Percentiles rank a stretch among this genome's conserved stretches.
phyloP scores from a whole-genome alignment of 495 filamentous ascomycete species.

The Podospora conica region DNA sequence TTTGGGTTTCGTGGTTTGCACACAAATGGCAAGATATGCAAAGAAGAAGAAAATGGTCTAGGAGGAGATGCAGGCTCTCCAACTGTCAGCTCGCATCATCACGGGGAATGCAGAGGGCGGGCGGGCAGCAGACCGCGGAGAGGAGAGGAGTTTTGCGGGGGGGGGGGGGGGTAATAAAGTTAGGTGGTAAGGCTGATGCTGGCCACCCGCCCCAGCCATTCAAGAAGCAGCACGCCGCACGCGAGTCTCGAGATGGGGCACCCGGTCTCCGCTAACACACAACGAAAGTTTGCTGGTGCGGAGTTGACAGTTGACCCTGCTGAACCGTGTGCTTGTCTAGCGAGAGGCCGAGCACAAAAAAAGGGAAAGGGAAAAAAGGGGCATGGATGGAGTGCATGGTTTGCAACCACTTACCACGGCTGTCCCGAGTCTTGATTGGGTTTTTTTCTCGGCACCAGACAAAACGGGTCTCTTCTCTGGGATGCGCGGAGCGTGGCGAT shows the following conservation, averaged over 20 bases:
- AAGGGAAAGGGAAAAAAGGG: background rate
- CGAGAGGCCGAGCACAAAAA: background rate
- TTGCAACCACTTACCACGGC: conserved; percentile 26
- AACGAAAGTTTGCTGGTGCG: background rate
- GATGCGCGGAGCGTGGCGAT: conserved; percentile 11
- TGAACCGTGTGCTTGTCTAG: conserved; percentile 4
- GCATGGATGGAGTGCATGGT: conserved; percentile 5
- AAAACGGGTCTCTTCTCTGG: conserved; percentile 1
- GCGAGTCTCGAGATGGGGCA: conserved; percentile 1
- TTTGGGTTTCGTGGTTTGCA: too few relatives aligned
- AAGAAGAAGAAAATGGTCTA: background rate
- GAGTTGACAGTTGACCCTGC: background rate
- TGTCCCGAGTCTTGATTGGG: conserved; percentile 9
- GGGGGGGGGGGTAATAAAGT: conserved; percentile 13
- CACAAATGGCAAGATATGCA: background rate
- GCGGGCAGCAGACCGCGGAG: conserved; percentile 2
- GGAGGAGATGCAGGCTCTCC: background rate
- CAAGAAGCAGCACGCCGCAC: background rate
- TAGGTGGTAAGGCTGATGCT: conserved; percentile 31
- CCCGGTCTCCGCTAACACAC: conserved; percentile 12
- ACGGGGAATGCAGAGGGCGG: too few relatives aligned
- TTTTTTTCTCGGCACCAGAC: conserved; percentile 9
- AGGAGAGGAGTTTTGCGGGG: background rate
- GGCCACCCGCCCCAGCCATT: background rate
- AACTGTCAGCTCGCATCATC: background rate